phyloP scores from a whole-genome alignment of 306 rosid species.

The Malus asiatica region DNA sequence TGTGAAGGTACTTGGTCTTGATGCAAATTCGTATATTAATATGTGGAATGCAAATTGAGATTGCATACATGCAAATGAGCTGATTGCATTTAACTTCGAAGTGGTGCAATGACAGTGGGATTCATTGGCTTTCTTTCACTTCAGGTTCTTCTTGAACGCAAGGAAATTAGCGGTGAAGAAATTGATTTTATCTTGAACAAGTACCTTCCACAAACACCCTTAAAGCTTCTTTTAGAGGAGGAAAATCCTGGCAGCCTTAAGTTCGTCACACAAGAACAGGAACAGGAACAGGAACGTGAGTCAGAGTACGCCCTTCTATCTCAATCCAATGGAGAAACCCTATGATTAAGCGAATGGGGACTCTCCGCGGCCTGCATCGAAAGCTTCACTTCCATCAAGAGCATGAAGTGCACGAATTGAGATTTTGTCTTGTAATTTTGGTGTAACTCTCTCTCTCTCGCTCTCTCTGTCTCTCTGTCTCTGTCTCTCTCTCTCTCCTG shows the following conservation, averaged over 20 bases:
- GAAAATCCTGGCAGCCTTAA: conserved; percentile 60
- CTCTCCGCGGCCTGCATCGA: not conserved
- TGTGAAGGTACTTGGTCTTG: conserved; percentile 51
- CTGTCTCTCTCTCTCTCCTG: not conserved
- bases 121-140: conserved; percentile 13
- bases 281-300: conserved; percentile 32
- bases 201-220: conserved; percentile 82
- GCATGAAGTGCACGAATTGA: not conserved
- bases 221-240: conserved; percentile 59
- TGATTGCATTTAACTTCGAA: not conserved
- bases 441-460: not conserved
- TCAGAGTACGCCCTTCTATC: conserved; percentile 40
- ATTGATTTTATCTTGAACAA: conserved; percentile 59
- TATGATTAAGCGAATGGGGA: conserved; percentile 9
- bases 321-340: conserved; percentile 42
- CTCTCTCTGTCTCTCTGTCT: too few relatives aligned
- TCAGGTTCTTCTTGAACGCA: conserved; percentile 74
- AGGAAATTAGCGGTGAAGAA: conserved; percentile 76
- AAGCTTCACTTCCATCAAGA: not conserved
- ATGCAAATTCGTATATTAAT: not conserved
- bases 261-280: conserved; percentile 36
- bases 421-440: not conserved
- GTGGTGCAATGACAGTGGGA: not conserved
- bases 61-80: not conserved
- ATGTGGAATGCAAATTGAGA: not conserved